Evolutionary conservation across 2,329 filamentous ascomycete genomes (phyloP).

Genomic region (Colletotrichum agaves): DNA sequence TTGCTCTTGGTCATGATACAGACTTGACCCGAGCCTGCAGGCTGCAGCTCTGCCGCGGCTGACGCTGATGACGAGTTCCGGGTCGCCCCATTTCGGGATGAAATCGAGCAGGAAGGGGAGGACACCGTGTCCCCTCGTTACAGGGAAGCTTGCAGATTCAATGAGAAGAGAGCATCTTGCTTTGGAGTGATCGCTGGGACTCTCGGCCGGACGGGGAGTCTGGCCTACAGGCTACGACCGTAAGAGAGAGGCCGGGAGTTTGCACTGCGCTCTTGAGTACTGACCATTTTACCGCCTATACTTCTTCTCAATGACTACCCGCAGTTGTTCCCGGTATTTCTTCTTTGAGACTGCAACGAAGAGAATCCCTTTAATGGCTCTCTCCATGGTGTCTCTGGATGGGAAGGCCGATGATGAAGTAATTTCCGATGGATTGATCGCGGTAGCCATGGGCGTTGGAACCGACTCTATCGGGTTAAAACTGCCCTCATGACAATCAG

Average conservation of each 20-base stretch:
- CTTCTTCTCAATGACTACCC: slow-evolving; percentile 48
- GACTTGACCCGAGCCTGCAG: slow-evolving; percentile 48
- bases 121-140: slow-evolving; percentile 56
- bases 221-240: slow-evolving; percentile 39
- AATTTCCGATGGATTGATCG: neutral
- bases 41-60: slow-evolving; percentile 49
- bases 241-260: neutral
- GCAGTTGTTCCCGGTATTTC: slow-evolving; percentile 50
- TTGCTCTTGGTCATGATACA: slow-evolving; percentile 52
- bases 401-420: neutral
- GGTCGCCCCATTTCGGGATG: slow-evolving; percentile 54
- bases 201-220: slow-evolving; percentile 46
- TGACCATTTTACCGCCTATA: slow-evolving; percentile 44
- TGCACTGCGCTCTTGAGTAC: neutral
- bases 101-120: slow-evolving; percentile 56
- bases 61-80: slow-evolving; percentile 53
- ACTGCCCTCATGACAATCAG: slow-evolving; percentile 34
- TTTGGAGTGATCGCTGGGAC: slow-evolving; percentile 45
- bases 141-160: slow-evolving; percentile 51
- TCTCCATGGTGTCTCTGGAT: slow-evolving; percentile 33
- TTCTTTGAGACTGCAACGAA: slow-evolving; percentile 48
- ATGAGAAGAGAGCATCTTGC: slow-evolving; percentile 44
- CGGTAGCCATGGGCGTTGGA: neutral
- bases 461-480: slow-evolving; percentile 37
- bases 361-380: slow-evolving; percentile 38